These are phyloP conservation scores for Amborella trichopoda DNA, from an alignment of 164 flowering plant species.

Conservation along the genomic window DNA sequence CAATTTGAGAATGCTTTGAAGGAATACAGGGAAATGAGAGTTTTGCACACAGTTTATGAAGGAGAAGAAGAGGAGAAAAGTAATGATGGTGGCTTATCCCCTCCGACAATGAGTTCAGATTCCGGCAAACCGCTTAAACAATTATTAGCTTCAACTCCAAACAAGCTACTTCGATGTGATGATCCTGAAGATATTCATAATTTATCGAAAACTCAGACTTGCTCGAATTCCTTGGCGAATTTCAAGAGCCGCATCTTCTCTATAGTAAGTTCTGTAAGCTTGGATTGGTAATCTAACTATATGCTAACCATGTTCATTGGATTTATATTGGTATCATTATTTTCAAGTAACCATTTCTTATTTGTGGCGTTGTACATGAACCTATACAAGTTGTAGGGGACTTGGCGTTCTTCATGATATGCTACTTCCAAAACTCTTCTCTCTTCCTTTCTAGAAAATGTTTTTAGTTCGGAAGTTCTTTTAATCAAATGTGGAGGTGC, in stretches of 20 bases:
- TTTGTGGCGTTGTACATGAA: no score
- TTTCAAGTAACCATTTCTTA: no score
- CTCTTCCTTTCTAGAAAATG: no score
- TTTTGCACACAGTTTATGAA: slow-evolving; percentile 18
- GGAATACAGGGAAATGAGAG: slow-evolving; percentile 21
- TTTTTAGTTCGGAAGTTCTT: no score
- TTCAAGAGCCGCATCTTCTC: slow-evolving; percentile 4
- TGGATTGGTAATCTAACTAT: no score
- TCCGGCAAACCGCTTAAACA: slow-evolving; percentile 11
- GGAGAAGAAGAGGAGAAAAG: slow-evolving; percentile 21
- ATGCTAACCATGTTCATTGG: no score
- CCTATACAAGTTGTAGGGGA: no score
- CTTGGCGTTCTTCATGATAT: no score
- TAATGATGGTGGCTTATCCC: slow-evolving; percentile 15
- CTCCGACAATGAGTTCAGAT: neutral
- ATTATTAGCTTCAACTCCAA: slow-evolving; percentile 15
- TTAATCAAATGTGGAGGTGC: no score
- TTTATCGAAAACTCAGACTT: slow-evolving; percentile 3
- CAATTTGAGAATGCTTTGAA: slow-evolving; percentile 10
- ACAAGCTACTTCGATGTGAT: slow-evolving; percentile 9
- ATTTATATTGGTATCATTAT: no score
- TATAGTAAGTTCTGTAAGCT: slow-evolving; percentile 14
- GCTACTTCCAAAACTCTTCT: no score
- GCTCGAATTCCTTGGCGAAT: neutral
- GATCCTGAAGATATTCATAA: slow-evolving; percentile 10